A percentile compares a stretch with the other conserved stretches of the same genome.
Evolutionary conservation across 2,329 filamentous ascomycete genomes (phyloP).

Genomic region (Cladophialophora psammophila): DNA sequence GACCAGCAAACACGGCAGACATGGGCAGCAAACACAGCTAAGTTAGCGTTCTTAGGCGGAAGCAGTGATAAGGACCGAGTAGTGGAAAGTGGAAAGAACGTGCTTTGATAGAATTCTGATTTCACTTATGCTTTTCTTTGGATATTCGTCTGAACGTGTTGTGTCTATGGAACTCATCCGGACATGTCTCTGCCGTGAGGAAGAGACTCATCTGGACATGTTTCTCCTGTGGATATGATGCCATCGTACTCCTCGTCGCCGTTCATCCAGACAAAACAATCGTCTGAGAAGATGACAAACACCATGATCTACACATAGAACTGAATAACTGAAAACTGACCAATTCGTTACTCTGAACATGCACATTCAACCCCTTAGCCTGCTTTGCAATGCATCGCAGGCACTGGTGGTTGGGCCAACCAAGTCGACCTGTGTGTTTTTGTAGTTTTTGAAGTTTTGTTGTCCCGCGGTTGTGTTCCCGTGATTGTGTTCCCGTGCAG

Average conservation of each 20-base stretch:
- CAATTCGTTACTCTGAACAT: conserved; percentile 1
- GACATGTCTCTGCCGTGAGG: background rate
- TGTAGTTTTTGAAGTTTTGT: background rate
- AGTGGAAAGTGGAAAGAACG: background rate
- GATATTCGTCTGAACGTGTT: background rate
- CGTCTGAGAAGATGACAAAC: background rate
- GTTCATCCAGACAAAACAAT: conserved; percentile 1
- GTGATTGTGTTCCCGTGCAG: background rate
- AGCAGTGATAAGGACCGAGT: background rate
- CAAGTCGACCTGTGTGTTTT: background rate
- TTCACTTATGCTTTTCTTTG: background rate
- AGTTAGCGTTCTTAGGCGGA: background rate
- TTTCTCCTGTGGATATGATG: background rate
- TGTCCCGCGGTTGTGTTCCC: background rate
- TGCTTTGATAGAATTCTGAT: background rate
- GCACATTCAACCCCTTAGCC: background rate
- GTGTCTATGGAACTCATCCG: background rate
- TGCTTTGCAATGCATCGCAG: background rate
- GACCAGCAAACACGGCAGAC: background rate
- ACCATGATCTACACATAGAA: background rate
- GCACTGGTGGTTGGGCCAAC: background rate
- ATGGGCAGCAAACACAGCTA: background rate
- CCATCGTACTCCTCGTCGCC: background rate
- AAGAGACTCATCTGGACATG: background rate
- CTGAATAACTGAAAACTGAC: background rate